Percentiles rank a stretch among this genome's conserved stretches.
These are phyloP conservation scores for Tylopilus subfusipes DNA, from an alignment of 768 basidiomycete genomes.

Conservation along the genomic window DNA sequence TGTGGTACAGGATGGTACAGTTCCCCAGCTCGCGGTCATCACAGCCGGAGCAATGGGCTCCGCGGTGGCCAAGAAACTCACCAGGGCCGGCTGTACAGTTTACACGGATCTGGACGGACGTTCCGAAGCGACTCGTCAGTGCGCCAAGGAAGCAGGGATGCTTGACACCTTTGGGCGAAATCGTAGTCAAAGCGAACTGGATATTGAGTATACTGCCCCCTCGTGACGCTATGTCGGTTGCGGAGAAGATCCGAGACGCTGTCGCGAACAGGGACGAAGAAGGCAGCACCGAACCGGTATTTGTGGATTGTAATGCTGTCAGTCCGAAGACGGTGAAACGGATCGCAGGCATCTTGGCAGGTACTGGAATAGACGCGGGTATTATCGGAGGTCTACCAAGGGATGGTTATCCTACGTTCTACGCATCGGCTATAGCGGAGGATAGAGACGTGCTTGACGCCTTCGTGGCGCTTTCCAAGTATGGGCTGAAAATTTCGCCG, in stretches of 20 bases:
- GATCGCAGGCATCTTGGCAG: slow-evolving; percentile 43
- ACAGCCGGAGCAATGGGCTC: slow-evolving; percentile 61
- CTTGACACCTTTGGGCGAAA: slow-evolving; percentile 35
- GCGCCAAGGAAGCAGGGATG: slow-evolving; percentile 53
- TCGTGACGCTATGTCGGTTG: slow-evolving; percentile 46
- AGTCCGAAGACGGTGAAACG: slow-evolving; percentile 47
- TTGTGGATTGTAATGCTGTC: slow-evolving; percentile 59
- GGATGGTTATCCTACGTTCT: slow-evolving; percentile 50
- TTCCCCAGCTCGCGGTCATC: slow-evolving; percentile 43
- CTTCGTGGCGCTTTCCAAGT: slow-evolving; percentile 40
- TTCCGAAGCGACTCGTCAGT: slow-evolving; percentile 46
- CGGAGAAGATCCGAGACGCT: slow-evolving; percentile 28
- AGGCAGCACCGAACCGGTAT: slow-evolving; percentile 24
- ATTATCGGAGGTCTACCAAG: slow-evolving; percentile 58
- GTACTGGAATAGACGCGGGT: slow-evolving; percentile 44
- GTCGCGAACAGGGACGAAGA: background rate
- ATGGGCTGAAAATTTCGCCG: slow-evolving; percentile 44
- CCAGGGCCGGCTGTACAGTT: slow-evolving; percentile 46
- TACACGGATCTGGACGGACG: slow-evolving; percentile 54
- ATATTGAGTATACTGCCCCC: slow-evolving; percentile 60
- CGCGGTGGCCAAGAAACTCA: slow-evolving; percentile 48
- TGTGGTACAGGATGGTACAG: too few species aligned
- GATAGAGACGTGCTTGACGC: slow-evolving; percentile 33
- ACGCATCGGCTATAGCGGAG: slow-evolving; percentile 43
- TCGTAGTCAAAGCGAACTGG: slow-evolving; percentile 38